Evolutionary conservation across 2,329 filamentous ascomycete species (phyloP).

Genomic region (Diaporthe ilicicola): DNA sequence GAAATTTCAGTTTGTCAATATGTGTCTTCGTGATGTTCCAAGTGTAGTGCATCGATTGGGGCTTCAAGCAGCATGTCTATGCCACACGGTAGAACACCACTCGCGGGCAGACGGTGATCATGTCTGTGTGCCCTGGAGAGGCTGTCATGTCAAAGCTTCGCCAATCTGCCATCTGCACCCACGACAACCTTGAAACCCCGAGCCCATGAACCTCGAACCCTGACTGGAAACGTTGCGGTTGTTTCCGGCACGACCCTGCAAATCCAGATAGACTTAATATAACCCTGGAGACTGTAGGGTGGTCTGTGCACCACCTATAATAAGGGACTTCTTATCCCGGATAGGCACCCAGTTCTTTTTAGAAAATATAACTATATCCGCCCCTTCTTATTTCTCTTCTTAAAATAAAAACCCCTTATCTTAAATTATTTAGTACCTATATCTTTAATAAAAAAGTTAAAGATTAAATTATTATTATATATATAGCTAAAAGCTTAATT

Average conservation of each 20-base stretch:
- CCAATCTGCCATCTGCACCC: constrained; percentile 4
- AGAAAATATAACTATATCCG: too few relatives aligned
- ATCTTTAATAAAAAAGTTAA: too few relatives aligned
- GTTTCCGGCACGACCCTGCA: constrained; percentile 6
- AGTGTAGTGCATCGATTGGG: not conserved
- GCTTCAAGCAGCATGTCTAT: not conserved
- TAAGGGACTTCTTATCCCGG: too few relatives aligned
- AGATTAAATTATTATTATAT: too few relatives aligned
- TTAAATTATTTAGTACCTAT: too few relatives aligned
- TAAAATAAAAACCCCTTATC: too few relatives aligned
- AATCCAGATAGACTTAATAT: constrained; percentile 2
- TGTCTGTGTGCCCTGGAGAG: not conserved
- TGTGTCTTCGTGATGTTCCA: not conserved
- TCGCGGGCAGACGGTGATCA: not conserved
- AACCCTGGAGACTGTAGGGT: too few relatives aligned
- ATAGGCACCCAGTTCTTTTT: too few relatives aligned
- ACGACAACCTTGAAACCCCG: not conserved
- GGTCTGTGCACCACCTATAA: too few relatives aligned
- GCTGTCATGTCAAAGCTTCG: constrained; percentile 13
- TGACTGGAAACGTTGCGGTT: not conserved
- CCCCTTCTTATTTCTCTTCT: too few relatives aligned
- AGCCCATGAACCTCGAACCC: constrained; percentile 1
- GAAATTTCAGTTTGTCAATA: too few relatives aligned
- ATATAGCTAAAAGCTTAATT: too few relatives aligned
- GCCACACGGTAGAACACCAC: not conserved